Conservation (phyloP, 225 moss, liverwort and hornwort genomes). For the Sphagnum contortum region DNA sequence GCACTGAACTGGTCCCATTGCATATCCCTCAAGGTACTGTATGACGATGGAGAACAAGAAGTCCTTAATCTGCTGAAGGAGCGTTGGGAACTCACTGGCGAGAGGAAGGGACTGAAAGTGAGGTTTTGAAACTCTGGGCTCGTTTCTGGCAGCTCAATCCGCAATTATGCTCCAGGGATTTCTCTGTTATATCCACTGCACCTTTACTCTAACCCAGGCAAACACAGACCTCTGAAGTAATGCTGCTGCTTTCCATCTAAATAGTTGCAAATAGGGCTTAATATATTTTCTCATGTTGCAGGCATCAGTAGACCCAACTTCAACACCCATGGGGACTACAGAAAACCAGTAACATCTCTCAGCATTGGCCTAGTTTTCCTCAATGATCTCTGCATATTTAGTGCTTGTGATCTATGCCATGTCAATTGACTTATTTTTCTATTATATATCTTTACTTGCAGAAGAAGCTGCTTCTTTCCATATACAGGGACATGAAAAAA, state of each 20-base stretch:
- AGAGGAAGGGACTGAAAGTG: constrained; percentile 36
- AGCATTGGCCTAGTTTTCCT: too few species aligned
- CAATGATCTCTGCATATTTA: too few species aligned
- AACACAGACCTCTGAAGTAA: not conserved
- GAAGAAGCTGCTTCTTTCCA: not conserved
- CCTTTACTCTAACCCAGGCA: not conserved
- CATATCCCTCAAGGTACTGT: constrained; percentile 44
- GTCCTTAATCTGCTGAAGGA: constrained; percentile 54
- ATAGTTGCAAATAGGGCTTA: not conserved
- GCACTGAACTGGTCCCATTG: not conserved
- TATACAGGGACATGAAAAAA: too few species aligned
- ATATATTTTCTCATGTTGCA: too few species aligned
- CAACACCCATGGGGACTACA: too few species aligned
- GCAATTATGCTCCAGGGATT: not conserved
- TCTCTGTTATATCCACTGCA: not conserved
- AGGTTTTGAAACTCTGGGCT: constrained; percentile 13
- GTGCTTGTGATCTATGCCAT: too few species aligned
- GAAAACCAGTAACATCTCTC: too few species aligned
- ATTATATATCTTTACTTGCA: not conserved
- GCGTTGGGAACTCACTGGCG: constrained; percentile 55
- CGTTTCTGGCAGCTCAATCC: not conserved
- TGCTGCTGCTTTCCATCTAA: not conserved
- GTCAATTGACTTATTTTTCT: not conserved
- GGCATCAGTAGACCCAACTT: too few species aligned
- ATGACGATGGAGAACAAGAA: constrained; percentile 82